A percentile compares a stretch with the other conserved stretches of the same genome.
phyloP scores from a whole-genome alignment of 441 rosid genomes.

The Erodium trifolium region DNA sequence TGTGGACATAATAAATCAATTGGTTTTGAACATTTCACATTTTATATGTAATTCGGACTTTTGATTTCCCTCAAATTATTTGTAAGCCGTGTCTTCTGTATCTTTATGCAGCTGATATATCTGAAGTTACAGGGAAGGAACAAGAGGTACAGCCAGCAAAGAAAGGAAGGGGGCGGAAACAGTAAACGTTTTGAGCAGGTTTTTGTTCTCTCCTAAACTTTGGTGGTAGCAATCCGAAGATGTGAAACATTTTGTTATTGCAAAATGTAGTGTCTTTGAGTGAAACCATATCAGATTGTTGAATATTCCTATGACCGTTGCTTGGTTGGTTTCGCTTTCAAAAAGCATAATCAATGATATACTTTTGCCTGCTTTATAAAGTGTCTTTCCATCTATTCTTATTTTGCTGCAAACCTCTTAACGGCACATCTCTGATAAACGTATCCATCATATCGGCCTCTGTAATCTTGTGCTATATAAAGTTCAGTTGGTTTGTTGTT shows the following conservation, averaged over 20 bases:
- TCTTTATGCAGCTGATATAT: slow-evolving; percentile 47
- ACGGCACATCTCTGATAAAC: too few relatives aligned
- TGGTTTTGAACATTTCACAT: background rate
- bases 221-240: background rate
- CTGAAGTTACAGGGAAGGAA: slow-evolving; percentile 53
- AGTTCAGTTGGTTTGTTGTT: too few relatives aligned
- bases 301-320: background rate
- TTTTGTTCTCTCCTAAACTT: background rate
- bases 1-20: background rate
- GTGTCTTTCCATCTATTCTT: background rate
- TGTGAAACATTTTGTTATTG: background rate
- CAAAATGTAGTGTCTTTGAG: background rate
- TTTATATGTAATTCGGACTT: background rate
- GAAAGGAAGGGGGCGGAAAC: slow-evolving; percentile 94
- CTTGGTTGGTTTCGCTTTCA: background rate
- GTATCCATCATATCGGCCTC: too few relatives aligned
- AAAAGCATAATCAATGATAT: background rate
- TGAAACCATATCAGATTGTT: background rate
- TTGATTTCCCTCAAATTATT: slow-evolving; percentile 5
- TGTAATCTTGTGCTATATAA: too few relatives aligned
- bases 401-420: too few relatives aligned
- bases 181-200: slow-evolving; percentile 27
- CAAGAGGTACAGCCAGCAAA: slow-evolving; percentile 64
- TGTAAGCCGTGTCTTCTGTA: slow-evolving; percentile 11
- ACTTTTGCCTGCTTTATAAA: background rate